These are phyloP conservation scores for Suillus ampliporus DNA, from an alignment of 768 basidiomycete species.

Conservation along the genomic window DNA sequence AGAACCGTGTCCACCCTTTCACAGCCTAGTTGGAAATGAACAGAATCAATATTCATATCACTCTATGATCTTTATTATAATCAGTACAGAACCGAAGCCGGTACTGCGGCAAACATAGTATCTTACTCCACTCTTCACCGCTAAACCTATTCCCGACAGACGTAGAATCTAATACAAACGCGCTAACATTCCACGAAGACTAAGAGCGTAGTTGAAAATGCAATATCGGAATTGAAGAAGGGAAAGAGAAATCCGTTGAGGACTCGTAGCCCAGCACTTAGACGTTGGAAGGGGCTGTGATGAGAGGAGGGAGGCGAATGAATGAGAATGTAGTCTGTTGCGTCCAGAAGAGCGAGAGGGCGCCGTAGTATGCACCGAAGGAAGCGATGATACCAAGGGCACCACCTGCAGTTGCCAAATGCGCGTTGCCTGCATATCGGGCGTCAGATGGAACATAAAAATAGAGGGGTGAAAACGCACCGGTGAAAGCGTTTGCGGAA, in stretches of 20 bases:
- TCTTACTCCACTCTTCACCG: neutral
- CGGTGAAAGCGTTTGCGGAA: slow-evolving; percentile 32
- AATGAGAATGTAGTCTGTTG: slow-evolving; percentile 33
- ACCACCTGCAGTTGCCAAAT: slow-evolving; percentile 34
- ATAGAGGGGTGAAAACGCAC: slow-evolving; percentile 14
- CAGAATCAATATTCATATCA: neutral
- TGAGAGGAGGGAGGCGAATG: slow-evolving; percentile 30
- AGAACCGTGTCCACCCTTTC: neutral
- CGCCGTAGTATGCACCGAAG: slow-evolving; percentile 36
- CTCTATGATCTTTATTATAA: neutral
- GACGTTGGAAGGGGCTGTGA: slow-evolving; percentile 23
- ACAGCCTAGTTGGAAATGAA: neutral
- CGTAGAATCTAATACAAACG: too few species aligned
- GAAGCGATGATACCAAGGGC: slow-evolving; percentile 31
- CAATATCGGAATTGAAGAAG: neutral
- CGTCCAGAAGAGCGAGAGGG: slow-evolving; percentile 34
- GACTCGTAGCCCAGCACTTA: slow-evolving; percentile 2
- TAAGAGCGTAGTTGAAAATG: neutral
- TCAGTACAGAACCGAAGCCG: neutral
- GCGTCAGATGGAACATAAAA: neutral
- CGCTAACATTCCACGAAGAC: neutral
- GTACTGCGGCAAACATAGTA: neutral
- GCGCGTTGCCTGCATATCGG: slow-evolving; percentile 23
- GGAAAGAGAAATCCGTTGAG: neutral
- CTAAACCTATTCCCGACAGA: neutral